Evolutionary conservation across 1,284 basidiomycete species (phyloP).

Genomic region (Takashimella koratensis): DNA sequence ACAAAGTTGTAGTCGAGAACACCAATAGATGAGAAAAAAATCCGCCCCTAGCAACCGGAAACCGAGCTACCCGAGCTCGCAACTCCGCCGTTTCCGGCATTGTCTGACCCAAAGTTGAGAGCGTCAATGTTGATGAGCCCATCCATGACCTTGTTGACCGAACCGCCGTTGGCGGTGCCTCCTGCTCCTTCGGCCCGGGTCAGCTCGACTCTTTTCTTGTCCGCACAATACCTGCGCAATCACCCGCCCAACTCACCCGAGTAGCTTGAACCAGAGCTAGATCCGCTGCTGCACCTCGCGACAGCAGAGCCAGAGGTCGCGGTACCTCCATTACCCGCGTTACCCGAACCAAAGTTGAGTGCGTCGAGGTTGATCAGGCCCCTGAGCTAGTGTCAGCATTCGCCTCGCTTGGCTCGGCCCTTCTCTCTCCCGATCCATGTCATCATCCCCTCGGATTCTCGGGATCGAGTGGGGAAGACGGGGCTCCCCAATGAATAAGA

Average conservation of each 20-base stretch:
- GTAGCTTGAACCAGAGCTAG: neutral
- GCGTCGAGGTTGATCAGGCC: constrained; percentile 31
- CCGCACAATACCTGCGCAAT: no score
- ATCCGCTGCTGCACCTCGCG: constrained; percentile 3
- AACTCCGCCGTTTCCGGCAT: constrained; percentile 31
- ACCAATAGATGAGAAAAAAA: no score
- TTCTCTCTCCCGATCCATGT: neutral
- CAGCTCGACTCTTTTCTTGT: no score
- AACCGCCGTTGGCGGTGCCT: constrained; percentile 32
- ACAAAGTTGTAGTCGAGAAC: no score
- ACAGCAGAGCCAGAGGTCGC: constrained; percentile 30
- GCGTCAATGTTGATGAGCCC: constrained; percentile 32
- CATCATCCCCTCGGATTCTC: neutral
- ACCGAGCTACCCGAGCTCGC: constrained; percentile 24
- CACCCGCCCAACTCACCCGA: neutral
- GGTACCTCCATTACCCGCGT: constrained; percentile 32
- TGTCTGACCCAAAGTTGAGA: constrained; percentile 32
- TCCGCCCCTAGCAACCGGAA: neutral
- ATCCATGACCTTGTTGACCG: constrained; percentile 15
- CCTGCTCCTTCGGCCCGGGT: constrained; percentile 15
- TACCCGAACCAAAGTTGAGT: constrained; percentile 33
- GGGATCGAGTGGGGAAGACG: no score
- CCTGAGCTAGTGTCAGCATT: neutral
- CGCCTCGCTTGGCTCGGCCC: neutral
- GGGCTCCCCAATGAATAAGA: no score